These are phyloP conservation scores for Pilatotrama ljubarskyi DNA, from an alignment of 768 basidiomycete genomes.

Conservation along the genomic window DNA sequence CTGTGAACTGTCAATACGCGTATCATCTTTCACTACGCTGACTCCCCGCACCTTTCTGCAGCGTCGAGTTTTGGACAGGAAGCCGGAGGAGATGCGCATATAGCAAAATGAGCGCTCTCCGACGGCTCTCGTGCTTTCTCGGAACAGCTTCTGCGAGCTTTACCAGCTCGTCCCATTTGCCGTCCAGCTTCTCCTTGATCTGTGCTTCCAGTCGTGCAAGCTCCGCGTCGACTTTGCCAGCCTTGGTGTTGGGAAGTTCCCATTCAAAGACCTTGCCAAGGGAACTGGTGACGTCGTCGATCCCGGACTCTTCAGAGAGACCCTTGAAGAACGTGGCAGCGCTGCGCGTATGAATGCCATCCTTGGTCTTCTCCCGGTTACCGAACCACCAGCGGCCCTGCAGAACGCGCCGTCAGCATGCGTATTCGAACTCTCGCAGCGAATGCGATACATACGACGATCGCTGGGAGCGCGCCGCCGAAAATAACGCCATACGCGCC, in stretches of 20 bases:
- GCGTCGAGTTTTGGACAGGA: conserved; percentile 47
- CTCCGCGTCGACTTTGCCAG: conserved; percentile 27
- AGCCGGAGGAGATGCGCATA: conserved; percentile 84
- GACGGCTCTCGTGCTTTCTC: conserved; percentile 39
- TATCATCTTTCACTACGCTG: neutral
- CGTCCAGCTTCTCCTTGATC: conserved; percentile 48
- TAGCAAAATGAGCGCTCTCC: conserved; percentile 68
- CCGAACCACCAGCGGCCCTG: conserved; percentile 98
- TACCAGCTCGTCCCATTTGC: conserved; percentile 55
- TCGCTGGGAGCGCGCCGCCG: conserved; percentile 79
- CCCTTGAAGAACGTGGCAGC: conserved; percentile 88
- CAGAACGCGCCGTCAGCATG: neutral
- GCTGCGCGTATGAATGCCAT: conserved; percentile 78
- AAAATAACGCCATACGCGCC: conserved; percentile 86
- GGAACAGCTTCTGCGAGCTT: conserved; percentile 38
- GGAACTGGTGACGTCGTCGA: conserved; percentile 70
- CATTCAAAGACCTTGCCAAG: conserved; percentile 66
- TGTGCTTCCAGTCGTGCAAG: conserved; percentile 52
- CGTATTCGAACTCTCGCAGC: neutral
- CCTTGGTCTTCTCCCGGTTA: conserved; percentile 84
- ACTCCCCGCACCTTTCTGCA: conserved; percentile 62
- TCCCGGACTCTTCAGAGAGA: conserved; percentile 75
- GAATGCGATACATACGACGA: conserved; percentile 63
- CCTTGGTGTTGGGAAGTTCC: conserved; percentile 45
- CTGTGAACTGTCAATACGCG: conserved; percentile 39